phyloP scores from a whole-genome alignment of 805 yeast genomes.

The Wickerhamiella alocasiicola region DNA sequence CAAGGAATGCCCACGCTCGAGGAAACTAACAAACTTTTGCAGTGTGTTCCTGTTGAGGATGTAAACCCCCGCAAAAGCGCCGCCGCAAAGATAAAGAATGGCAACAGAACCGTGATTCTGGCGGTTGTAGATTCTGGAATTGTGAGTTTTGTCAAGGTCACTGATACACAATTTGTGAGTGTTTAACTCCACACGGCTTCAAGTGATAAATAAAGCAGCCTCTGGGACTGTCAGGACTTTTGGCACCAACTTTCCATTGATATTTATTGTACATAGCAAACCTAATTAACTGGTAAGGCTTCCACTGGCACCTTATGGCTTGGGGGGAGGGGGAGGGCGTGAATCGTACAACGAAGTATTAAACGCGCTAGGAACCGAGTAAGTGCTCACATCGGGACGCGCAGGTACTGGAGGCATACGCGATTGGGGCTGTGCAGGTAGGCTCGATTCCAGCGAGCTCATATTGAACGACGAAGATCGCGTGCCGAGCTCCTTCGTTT shows the following conservation, averaged over 20 bases:
- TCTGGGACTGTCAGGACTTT: too few species aligned
- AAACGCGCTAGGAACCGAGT: conserved; percentile 19
- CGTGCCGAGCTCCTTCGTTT: conserved; percentile 20
- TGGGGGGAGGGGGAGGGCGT: conserved; percentile 12
- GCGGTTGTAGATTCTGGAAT: conserved; percentile 70
- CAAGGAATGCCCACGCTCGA: conserved; percentile 26
- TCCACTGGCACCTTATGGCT: background rate
- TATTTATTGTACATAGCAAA: background rate
- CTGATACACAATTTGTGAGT: conserved; percentile 20
- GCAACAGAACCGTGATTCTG: conserved; percentile 41
- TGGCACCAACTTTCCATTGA: background rate
- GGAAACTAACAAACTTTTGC: conserved; percentile 27
- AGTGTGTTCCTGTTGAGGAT: conserved; percentile 17
- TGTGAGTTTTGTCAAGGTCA: conserved; percentile 42
- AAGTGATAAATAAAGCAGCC: too few species aligned
- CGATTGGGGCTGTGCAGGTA: background rate
- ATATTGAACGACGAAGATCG: background rate
- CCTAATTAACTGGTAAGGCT: too few species aligned
- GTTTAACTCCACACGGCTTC: too few species aligned
- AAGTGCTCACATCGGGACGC: conserved; percentile 7
- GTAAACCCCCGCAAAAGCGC: conserved; percentile 26
- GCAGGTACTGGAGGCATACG: background rate
- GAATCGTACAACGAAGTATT: conserved; percentile 17
- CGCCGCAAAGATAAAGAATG: conserved; percentile 35
- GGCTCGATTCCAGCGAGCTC: background rate